Base-by-base conservation (phyloP, 768 basidiomycete genomes). In the Phylloporus scabripes region DNA sequence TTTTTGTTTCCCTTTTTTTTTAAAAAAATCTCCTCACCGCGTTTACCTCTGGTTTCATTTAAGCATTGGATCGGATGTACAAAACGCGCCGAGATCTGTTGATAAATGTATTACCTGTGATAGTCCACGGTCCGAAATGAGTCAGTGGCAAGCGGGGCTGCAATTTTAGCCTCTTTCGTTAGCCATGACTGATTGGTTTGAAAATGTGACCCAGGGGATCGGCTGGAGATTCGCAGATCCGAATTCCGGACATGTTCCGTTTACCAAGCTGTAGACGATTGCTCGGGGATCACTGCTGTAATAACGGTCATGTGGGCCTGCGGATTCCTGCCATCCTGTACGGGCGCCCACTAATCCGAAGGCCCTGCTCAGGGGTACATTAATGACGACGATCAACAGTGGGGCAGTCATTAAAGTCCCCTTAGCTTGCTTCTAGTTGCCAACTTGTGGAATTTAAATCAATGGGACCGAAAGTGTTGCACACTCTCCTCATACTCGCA, bases 251-350 rank as follows among this genome's bases (percentile, higher is more conserved):
- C 29, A 50, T 34, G 49, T 33, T 18, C 48, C 45, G 5, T 46
- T 5, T 46, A 51, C 59, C 61, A 62, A 62, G 61, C 61, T 62
- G 61, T 62, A 59, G 53, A 61, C 3, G 3, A 21, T 26, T 47
- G 7, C 29, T n/a, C 15, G n/a, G 32, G n/a, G 32, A 33, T 33
- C 33, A 33, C 21, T 46, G 49, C 40, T 14, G 32, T 46, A 12
- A 37, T 32, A n/a, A 9, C 17, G 11, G 18, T 15, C 23, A 40
- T 42, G n/a, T n/a, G n/a, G n/a, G n/a, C n/a, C n/a, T n/a, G n/a
- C n/a, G n/a, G n/a, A n/a, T n/a, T n/a, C 15, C 7, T 54, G 28
- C 61, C 61, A 62, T 58, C 56, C 61, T 62, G 61, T 62, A 64
- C 56, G n/a, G 7, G 61, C 61, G 56, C 31, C 51, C 51, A 50